Conservation (phyloP, 139 green algal species). For the Astrephomene gubernaculifera region DNA sequence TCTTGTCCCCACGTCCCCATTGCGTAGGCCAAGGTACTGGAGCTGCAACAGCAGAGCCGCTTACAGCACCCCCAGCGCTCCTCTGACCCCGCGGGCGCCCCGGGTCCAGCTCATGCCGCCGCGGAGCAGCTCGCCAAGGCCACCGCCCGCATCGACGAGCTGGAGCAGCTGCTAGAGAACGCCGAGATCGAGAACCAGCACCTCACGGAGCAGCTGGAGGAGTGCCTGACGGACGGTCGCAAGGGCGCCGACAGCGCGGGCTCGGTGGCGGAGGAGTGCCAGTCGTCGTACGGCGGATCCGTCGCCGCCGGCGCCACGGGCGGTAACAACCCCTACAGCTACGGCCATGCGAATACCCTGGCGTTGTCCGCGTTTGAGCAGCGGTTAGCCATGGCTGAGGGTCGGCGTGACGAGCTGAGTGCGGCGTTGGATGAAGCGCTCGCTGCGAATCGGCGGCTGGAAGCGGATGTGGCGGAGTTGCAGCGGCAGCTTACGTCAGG, state of each 20-base stretch:
- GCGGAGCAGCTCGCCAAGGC: constrained; percentile 20
- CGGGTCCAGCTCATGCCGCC: not conserved
- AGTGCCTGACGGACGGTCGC: constrained; percentile 31
- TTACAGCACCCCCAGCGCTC: not conserved
- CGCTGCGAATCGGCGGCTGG: not conserved
- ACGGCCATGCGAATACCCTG: constrained; percentile 5
- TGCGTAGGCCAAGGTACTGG: too few relatives aligned
- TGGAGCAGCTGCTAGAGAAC: constrained; percentile 49
- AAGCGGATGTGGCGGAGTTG: not conserved
- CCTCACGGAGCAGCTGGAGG: constrained; percentile 56
- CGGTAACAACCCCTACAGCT: constrained; percentile 22
- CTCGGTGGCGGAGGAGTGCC: constrained; percentile 9
- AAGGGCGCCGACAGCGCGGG: constrained; percentile 18
- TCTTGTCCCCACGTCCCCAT: too few relatives aligned
- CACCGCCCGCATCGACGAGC: constrained; percentile 19
- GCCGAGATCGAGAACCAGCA: constrained; percentile 51
- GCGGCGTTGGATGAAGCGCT: not conserved
- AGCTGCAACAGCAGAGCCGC: constrained; percentile 8
- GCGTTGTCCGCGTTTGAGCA: constrained; percentile 43
- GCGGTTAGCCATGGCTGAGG: constrained; percentile 27
- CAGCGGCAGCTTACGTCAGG: not conserved
- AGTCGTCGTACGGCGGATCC: constrained; percentile 7
- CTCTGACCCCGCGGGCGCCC: not conserved
- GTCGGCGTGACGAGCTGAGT: constrained; percentile 24
- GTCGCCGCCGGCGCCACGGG: not conserved